phyloP scores from a whole-genome alignment of 768 basidiomycete species.

The Chalciporus chontae region DNA sequence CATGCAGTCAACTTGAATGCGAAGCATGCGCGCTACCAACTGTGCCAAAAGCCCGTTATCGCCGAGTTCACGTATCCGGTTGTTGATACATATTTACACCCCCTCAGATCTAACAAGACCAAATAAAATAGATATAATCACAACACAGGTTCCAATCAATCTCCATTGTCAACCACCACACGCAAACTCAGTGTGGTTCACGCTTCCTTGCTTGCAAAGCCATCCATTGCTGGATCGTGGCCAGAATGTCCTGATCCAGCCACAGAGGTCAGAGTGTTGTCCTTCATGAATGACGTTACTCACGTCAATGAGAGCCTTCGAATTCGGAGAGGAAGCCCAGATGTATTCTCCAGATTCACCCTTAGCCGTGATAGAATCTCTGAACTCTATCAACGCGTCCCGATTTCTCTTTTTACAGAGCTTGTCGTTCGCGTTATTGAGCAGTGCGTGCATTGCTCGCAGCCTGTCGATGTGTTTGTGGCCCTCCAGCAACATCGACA shows the following conservation, averaged over 20 bases:
- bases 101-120: constrained; percentile 13
- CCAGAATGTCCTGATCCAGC: constrained; percentile 25
- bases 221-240: constrained; percentile 27
- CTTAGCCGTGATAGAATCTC: constrained; percentile 8
- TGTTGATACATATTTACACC: constrained; percentile 18
- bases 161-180: constrained; percentile 18
- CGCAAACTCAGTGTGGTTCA: constrained; percentile 25
- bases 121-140: constrained; percentile 3
- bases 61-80: no score
- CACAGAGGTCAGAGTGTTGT: background rate
- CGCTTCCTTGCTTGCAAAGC: constrained; percentile 20
- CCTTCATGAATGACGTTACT: background rate
- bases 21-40: constrained; percentile 34
- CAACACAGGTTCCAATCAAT: constrained; percentile 31
- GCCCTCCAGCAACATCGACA: constrained; percentile 21
- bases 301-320: constrained; percentile 18
- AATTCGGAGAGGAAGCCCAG: constrained; percentile 18
- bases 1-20: constrained; percentile 23
- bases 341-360: constrained; percentile 16
- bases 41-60: constrained; percentile 46
- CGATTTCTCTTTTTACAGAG: constrained; percentile 28
- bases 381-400: constrained; percentile 18
- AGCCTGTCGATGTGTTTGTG: constrained; percentile 26
- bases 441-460: constrained; percentile 34
- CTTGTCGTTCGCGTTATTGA: constrained; percentile 31